Evolutionary conservation across 75 land plant species (phyloP), one percentile per base, ranked within the genome.

Genomic region (Pseudotsuga menziesii): DNA sequence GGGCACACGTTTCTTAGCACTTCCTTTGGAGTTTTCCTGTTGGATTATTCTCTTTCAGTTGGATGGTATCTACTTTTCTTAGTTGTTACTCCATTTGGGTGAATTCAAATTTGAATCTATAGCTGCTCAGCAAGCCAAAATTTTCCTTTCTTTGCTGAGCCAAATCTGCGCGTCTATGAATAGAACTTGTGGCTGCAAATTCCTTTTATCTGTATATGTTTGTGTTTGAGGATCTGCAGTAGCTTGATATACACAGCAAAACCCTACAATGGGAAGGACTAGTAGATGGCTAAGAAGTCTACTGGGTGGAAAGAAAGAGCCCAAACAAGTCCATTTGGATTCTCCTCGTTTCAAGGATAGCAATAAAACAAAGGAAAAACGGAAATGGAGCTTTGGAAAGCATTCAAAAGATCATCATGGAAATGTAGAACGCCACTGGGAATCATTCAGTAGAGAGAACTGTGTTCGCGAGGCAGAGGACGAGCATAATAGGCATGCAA

Each of bases 221-320:
- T 44, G 52, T 44, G 9, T 44, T 44, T 44, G 52, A 7, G 52
- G 52, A 6, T 44, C 8, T 7, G 52, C 52, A 44, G 7, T 44
- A 44, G 8, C 52, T 7, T 7, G 7, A 7, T 44, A 44, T 7
- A 44, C 52, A 8, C 0, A 11, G 8, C 7, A 44, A 44, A 44
- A 44, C 8, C 52, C 20, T 22, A 20, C 66, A n/a, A 76, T 76
- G 77, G 77, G 69, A 76, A 58, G 77, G 27, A 60, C 77, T n/a
- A 76, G 41, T 23, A 76, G 41, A 35, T 76, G 77, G 77, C 64
- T 76, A n/a, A 60, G 72, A 39, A 57, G 26, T 76, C 36, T 76
- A 3, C 41, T 57, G 77, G 77, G 77, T 32, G 77, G 64, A 39
- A 76, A 76, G 36, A 76, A 76, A 39, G 64, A 76, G 2, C 44